Evolutionary conservation across 1,284 basidiomycete species (phyloP).

Genomic region (Boletellus deceptivus): DNA sequence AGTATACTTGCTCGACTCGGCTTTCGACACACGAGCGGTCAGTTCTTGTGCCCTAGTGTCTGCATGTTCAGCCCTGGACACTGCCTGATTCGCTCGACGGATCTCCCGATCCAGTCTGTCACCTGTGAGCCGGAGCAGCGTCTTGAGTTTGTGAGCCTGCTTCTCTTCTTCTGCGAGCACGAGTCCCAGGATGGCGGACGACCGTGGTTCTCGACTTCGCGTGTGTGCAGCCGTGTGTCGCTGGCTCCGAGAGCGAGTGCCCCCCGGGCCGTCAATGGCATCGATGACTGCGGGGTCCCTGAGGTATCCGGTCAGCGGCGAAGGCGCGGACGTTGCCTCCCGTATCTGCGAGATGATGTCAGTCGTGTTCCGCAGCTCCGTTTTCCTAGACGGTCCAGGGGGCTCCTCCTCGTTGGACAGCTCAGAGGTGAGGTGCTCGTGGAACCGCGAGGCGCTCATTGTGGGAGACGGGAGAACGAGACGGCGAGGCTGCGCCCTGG

Average conservation of each 20-base stretch:
- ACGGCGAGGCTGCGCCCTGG: constrained; percentile 6
- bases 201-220: constrained; percentile 24
- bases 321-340: constrained; percentile 34
- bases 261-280: constrained; percentile 25
- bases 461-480: constrained; percentile 5
- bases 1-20: constrained; percentile 47
- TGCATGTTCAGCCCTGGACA: constrained; percentile 50
- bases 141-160: constrained; percentile 55
- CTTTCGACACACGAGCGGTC: constrained; percentile 36
- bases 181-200: constrained; percentile 29
- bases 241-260: constrained; percentile 14
- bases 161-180: constrained; percentile 64
- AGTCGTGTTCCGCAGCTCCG: constrained; percentile 9
- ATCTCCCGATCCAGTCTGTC: constrained; percentile 59
- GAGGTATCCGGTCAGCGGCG: constrained; percentile 31
- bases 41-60: constrained; percentile 49
- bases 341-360: constrained; percentile 37
- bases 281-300: constrained; percentile 30
- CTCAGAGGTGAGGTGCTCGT: constrained; percentile 30
- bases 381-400: constrained; percentile 10
- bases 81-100: constrained; percentile 50
- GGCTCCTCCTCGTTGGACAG: constrained; percentile 9
- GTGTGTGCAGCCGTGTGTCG: constrained; percentile 27
- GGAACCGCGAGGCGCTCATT: constrained; percentile 32
- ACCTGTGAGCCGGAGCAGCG: constrained; percentile 49